Percentiles rank a stretch among this genome's conserved stretches.
These are phyloP conservation scores for Suillus tomentosus DNA, from an alignment of 768 basidiomycete species.

Conservation along the genomic window DNA sequence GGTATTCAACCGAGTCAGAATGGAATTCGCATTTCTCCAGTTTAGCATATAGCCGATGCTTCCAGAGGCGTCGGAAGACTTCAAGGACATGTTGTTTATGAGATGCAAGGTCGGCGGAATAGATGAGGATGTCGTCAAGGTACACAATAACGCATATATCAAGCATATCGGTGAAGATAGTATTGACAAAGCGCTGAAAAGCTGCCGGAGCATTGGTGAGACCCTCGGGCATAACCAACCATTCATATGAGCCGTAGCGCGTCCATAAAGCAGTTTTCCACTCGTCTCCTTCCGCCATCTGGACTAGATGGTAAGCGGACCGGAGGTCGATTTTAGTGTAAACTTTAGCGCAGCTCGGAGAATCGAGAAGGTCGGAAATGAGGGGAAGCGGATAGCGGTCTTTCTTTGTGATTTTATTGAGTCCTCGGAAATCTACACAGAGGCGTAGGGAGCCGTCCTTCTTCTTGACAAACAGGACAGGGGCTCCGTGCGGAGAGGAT, in stretches of 20 bases:
- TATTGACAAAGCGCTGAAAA: not conserved
- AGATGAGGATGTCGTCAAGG: not conserved
- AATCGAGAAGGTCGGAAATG: too few species aligned
- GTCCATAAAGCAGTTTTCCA: not conserved
- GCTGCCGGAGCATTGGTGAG: not conserved
- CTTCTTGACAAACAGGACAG: too few species aligned
- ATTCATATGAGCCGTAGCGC: not conserved
- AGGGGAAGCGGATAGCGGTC: too few species aligned
- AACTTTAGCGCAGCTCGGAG: too few species aligned
- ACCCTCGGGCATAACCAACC: not conserved
- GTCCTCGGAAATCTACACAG: too few species aligned
- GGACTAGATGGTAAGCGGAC: not conserved
- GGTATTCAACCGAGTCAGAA: too few species aligned
- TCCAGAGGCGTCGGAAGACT: accelerated
- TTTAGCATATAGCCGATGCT: too few species aligned
- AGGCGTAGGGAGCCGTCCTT: too few species aligned
- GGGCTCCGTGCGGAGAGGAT: too few species aligned
- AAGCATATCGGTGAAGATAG: not conserved
- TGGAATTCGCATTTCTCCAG: too few species aligned
- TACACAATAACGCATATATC: not conserved
- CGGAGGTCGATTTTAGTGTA: too few species aligned
- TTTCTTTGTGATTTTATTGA: too few species aligned
- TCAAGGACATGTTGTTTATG: not conserved
- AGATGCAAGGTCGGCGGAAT: not conserved
- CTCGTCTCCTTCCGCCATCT: not conserved